Evolutionary conservation across 805 yeast species (phyloP), one percentile per base, ranked within the genome.

Genomic region (Barnettozyma botsteinii): DNA sequence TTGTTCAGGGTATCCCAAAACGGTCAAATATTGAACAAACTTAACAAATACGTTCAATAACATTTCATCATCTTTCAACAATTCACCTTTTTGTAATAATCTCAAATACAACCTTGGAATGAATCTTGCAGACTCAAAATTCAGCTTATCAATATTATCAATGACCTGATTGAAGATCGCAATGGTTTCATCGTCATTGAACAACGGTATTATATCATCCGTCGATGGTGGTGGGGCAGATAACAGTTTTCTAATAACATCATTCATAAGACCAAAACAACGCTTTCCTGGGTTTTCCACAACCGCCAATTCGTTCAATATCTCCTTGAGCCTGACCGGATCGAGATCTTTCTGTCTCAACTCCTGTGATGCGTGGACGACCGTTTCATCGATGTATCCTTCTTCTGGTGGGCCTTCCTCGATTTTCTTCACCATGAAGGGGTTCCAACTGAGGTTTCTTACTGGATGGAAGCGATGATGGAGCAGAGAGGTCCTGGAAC

Each of bases 101-200:
- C 48, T 48, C 1, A 53, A 38, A 37, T 51, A 53, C 14, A 53
- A n/a, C 4, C 54, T 23, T 3, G 57, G 57, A 5, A 53, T 35
- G 26, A 53, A 53, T 14, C 56, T 38, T 1, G 57, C 57, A 15
- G 51, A 38, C 20, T 43, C 34, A 37, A 45, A 53, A 37, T 50
- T 53, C 8, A 45, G 47, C 9, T 19, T 38, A 3, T 46, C 35
- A 21, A 50, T 32, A 14, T 35, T 15, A 4, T 27, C 37, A 21
- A 46, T 27, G 20, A 48, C 51, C 17, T 37, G 35, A 2, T 15
- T 11, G 28, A 35, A 51, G 11, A 53, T 25, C 5, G 27, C 31
- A 17, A 32, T 31, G 5, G 42, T 35, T 18, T 51, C 48, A 2
- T 41, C 33, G 1, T 19, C 28, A 22, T 21, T 19, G 22, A 41